phyloP scores from a whole-genome alignment of 208 protist species.

The Porcisia hertigi region DNA sequence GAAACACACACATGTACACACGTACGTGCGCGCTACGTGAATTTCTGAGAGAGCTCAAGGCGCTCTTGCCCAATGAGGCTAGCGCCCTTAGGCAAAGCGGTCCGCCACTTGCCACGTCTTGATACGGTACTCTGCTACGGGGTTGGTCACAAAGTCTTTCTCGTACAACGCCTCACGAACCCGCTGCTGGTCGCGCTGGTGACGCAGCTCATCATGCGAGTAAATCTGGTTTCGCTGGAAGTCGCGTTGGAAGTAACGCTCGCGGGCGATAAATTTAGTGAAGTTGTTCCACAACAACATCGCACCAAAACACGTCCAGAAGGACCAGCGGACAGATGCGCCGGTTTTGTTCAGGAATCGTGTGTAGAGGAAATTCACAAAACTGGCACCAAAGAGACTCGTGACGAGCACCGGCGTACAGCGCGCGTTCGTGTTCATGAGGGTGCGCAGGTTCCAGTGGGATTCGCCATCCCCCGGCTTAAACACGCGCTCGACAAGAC shows the following conservation, averaged over 20 bases:
- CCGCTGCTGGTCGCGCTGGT: slow-evolving; percentile 83
- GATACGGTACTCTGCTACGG: slow-evolving; percentile 82
- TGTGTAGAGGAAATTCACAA: slow-evolving; percentile 81
- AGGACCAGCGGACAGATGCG: slow-evolving; percentile 79
- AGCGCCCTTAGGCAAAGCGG: slow-evolving; percentile 61
- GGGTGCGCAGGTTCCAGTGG: slow-evolving; percentile 69
- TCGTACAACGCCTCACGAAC: slow-evolving; percentile 87
- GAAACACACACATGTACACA: background rate
- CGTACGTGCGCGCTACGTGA: too few relatives aligned
- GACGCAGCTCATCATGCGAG: slow-evolving; percentile 77
- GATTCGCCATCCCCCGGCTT: slow-evolving; percentile 73
- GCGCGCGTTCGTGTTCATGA: slow-evolving; percentile 69
- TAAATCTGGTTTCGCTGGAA: slow-evolving; percentile 90
- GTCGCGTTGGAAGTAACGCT: slow-evolving; percentile 86
- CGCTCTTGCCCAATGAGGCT: too few relatives aligned
- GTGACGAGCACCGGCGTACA: slow-evolving; percentile 80
- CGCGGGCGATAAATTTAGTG: slow-evolving; percentile 81
- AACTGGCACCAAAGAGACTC: slow-evolving; percentile 68
- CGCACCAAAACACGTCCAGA: slow-evolving; percentile 68
- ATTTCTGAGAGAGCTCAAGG: background rate
- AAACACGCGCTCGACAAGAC: slow-evolving; percentile 71
- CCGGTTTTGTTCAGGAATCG: slow-evolving; percentile 70
- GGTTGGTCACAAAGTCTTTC: slow-evolving; percentile 86
- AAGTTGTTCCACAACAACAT: slow-evolving; percentile 86
- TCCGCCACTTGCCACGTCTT: slow-evolving; percentile 90